Evolutionary conservation across 2,329 filamentous ascomycete genomes (phyloP).

Genomic region (Beauveria pseudobassiana): DNA sequence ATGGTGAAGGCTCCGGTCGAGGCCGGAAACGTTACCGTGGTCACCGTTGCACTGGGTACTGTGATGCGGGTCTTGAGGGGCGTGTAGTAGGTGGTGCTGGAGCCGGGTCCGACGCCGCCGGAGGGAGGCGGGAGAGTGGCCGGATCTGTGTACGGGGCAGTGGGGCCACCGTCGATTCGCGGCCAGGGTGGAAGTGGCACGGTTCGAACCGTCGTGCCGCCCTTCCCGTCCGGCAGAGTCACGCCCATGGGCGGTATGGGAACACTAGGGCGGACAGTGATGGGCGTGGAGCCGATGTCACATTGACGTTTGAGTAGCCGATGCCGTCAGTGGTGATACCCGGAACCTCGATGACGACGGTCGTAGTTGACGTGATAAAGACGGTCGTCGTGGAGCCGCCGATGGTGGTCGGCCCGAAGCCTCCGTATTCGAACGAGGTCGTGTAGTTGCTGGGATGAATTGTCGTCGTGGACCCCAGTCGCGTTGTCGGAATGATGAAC

Average conservation of each 20-base stretch:
- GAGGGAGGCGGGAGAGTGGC: conserved; percentile 1
- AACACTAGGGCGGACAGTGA: conserved; percentile 14
- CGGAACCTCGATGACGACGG: conserved; percentile 13
- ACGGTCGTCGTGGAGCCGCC: neutral
- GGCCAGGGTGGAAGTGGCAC: conserved; percentile 18
- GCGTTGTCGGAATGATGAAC: conserved; percentile 19
- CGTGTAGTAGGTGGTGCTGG: conserved; percentile 6
- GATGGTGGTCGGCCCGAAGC: neutral
- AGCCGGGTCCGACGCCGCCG: neutral
- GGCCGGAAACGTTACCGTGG: conserved; percentile 13
- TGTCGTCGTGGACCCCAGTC: conserved; percentile 11
- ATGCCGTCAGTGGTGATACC: conserved; percentile 13
- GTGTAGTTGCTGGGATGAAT: conserved; percentile 15
- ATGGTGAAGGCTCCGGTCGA: conserved; percentile 6
- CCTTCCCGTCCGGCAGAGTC: conserved; percentile 14
- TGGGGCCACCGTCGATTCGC: conserved; percentile 8
- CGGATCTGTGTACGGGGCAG: neutral
- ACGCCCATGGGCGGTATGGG: conserved; percentile 12
- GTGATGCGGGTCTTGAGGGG: conserved; percentile 9
- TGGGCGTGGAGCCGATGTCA: conserved; percentile 8
- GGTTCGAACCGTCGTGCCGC: conserved; percentile 13
- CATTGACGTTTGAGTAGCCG: conserved; percentile 16
- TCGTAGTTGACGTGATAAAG: conserved; percentile 11
- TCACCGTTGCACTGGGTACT: conserved; percentile 11
- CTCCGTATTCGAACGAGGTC: conserved; percentile 17